Evolutionary conservation across 352 stramenopile genomes (phyloP).

Genomic region (Globisporangium solare): DNA sequence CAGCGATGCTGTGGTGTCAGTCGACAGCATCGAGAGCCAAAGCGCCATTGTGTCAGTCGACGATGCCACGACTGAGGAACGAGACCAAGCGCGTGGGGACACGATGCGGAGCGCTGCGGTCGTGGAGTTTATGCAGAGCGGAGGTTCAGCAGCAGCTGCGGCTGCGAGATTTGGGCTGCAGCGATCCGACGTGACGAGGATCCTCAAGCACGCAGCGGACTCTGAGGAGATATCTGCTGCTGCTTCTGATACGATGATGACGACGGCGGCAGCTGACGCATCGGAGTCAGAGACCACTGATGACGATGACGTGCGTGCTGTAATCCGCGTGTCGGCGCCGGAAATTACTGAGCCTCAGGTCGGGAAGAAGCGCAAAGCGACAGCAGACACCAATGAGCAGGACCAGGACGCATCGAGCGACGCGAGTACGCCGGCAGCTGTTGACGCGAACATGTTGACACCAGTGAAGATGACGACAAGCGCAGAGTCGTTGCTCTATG

Average conservation of each 20-base stretch:
- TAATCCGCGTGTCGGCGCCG: neutral
- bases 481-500: neutral
- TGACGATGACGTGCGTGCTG: neutral
- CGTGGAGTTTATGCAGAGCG: conserved; percentile 17
- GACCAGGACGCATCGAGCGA: neutral
- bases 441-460: neutral
- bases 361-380: conserved; percentile 5
- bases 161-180: conserved; percentile 26
- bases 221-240: neutral
- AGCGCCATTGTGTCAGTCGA: neutral
- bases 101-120: conserved; percentile 6
- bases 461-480: neutral
- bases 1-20: too few relatives aligned
- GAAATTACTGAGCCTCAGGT: neutral
- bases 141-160: conserved; percentile 21
- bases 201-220: conserved; percentile 19
- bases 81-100: neutral
- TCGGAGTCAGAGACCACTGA: conserved; percentile 6
- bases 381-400: neutral
- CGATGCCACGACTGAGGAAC: neutral
- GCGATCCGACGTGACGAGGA: conserved; percentile 21
- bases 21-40: too few relatives aligned
- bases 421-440: neutral
- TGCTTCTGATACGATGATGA: neutral
- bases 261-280: neutral